These are phyloP conservation scores for Neofusicoccum sp. DNA, from an alignment of 2,329 filamentous ascomycete genomes.

Conservation along the genomic window DNA sequence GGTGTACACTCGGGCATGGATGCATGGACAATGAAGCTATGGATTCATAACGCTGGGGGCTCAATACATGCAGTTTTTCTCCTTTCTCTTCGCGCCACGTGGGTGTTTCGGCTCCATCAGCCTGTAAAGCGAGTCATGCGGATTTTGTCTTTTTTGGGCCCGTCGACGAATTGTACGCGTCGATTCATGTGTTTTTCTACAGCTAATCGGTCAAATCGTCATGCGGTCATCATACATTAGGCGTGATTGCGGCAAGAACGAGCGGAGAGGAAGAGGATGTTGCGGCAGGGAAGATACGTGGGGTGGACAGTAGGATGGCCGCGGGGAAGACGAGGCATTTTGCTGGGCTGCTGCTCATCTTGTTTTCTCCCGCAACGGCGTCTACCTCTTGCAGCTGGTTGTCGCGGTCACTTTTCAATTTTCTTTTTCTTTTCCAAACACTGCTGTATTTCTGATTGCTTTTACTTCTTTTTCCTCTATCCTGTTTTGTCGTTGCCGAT, in stretches of 20 bases:
- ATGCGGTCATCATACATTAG: conserved; percentile 16
- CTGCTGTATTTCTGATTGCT: conserved; percentile 19
- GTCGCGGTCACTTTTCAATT: background rate
- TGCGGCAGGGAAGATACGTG: background rate
- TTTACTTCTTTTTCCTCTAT: conserved; percentile 7
- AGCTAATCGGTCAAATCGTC: conserved; percentile 19
- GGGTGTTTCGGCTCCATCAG: conserved; percentile 17
- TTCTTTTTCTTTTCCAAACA: conserved; percentile 15
- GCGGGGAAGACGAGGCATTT: conserved; percentile 8
- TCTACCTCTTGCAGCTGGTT: conserved; percentile 2
- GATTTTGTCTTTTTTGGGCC: conserved; percentile 16
- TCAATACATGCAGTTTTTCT: conserved; percentile 20
- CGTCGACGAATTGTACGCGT: conserved; percentile 16
- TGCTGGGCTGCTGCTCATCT: conserved; percentile 13
- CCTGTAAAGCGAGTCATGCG: conserved; percentile 15
- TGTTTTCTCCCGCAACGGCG: background rate
- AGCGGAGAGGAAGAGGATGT: background rate
- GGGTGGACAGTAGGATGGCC: conserved; percentile 3
- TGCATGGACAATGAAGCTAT: conserved; percentile 19
- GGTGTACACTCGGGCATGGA: conserved; percentile 16
- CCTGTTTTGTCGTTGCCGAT: conserved; percentile 11
- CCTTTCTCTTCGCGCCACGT: conserved; percentile 14
- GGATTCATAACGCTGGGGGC: conserved; percentile 16
- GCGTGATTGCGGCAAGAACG: conserved; percentile 11
- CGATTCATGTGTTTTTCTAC: conserved; percentile 17